These are phyloP conservation scores for Rosa persica DNA, from an alignment of 306 rosid genomes.

Conservation along the genomic window DNA sequence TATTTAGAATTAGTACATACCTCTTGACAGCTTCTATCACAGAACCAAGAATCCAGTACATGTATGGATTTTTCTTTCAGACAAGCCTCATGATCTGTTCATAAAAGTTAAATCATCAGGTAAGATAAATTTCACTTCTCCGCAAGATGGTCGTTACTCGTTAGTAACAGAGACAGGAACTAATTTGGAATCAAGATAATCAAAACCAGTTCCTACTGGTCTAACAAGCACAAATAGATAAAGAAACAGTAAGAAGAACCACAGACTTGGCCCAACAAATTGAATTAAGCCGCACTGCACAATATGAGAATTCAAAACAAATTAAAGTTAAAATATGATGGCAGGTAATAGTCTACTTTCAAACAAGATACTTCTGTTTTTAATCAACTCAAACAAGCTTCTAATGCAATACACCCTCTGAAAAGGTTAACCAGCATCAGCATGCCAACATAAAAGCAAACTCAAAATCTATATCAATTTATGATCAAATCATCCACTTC, in stretches of 20 bases:
- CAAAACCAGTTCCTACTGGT: not conserved
- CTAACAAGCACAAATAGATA: not conserved
- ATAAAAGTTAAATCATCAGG: constrained; percentile 32
- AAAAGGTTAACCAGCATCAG: constrained; percentile 9
- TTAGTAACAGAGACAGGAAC: not conserved
- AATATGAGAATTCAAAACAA: not conserved
- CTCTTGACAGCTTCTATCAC: constrained; percentile 78
- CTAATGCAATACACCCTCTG: not conserved
- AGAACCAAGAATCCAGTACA: constrained; percentile 65
- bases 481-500: not conserved
- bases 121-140: constrained; percentile 1
- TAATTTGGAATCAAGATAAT: constrained; percentile 2
- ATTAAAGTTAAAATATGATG: not conserved
- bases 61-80: constrained; percentile 40
- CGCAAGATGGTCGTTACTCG: not conserved
- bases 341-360: not conserved
- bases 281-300: not conserved
- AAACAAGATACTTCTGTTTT: not conserved
- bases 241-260: not conserved
- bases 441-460: not conserved
- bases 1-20: constrained; percentile 39
- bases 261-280: not conserved
- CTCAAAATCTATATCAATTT: not conserved
- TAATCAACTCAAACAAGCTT: constrained; percentile 10
- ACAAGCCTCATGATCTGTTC: constrained; percentile 81